A percentile compares a stretch with the other conserved stretches of the same genome.
phyloP scores from a whole-genome alignment of 2,329 filamentous ascomycete genomes.

The Nannizziopsis arthrosporioides region DNA sequence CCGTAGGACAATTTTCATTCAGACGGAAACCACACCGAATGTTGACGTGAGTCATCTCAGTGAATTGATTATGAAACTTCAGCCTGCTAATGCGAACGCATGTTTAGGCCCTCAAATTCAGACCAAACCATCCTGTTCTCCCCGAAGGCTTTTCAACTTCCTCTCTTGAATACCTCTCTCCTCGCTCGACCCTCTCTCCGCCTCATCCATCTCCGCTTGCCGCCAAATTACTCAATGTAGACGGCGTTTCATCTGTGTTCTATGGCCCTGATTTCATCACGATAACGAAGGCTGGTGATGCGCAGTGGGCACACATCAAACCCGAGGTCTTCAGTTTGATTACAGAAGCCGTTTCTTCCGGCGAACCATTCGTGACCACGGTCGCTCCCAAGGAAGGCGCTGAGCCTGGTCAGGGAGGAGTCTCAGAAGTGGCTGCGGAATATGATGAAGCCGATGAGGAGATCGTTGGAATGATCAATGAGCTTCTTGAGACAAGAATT shows the following conservation, averaged over 20 bases:
- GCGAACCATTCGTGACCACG: constrained; percentile 66
- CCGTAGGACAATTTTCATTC: constrained; percentile 82
- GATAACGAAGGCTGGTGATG: constrained; percentile 76
- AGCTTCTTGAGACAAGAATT: constrained; percentile 88
- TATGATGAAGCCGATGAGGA: constrained; percentile 89
- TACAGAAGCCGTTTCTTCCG: constrained; percentile 78
- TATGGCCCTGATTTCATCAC: constrained; percentile 95
- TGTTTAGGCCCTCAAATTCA: constrained; percentile 67
- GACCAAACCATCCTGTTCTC: constrained; percentile 77
- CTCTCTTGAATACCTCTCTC: constrained; percentile 84
- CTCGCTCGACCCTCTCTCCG: constrained; percentile 74
- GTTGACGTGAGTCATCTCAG: constrained; percentile 50
- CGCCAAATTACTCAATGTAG: constrained; percentile 79
- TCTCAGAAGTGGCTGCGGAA: constrained; percentile 54
- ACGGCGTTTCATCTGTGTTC: constrained; percentile 89
- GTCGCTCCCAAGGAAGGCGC: constrained; percentile 45
- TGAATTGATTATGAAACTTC: background rate
- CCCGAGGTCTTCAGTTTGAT: constrained; percentile 93
- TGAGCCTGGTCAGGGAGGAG: constrained; percentile 31
- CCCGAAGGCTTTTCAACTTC: constrained; percentile 60
- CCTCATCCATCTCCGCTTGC: constrained; percentile 87
- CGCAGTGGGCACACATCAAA: constrained; percentile 88
- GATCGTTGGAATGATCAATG: constrained; percentile 97
- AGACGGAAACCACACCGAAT: constrained; percentile 91
- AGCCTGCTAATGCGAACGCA: background rate